Base-by-base conservation (phyloP, 2,329 filamentous ascomycete genomes). In the Fusarium brachygibbosum region DNA sequence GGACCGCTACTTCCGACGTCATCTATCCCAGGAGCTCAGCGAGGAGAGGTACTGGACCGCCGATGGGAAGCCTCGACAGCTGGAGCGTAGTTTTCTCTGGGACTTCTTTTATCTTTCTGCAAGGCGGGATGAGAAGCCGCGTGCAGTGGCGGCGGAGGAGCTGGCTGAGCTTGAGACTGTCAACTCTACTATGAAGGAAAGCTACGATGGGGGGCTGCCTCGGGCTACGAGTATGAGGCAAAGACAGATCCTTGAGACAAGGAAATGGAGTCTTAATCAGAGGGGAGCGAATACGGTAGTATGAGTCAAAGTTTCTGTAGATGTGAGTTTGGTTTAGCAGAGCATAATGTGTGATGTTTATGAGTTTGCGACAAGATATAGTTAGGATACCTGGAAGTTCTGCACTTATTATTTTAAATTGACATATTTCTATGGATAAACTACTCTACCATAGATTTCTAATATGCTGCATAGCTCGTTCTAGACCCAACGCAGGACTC, bases 11-110 rank as follows among this genome's bases (percentile, higher is more conserved):
- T 84, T 84, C 71, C 76, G 82, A 1, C 77, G 80, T 5, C 82
- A 83, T 62, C 75, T 84, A 11, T 82, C 80, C 63, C 77, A 78
- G 60, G 82, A 84, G 57, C 78, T 84, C n/a, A 83, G 81, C 65
- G 81, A 83, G 74, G 81, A 84, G 76, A 76, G 81, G 12, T 84
- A 82, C 77, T 84, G 82, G 82, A 84, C 82, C 2, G 76, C 79
- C 11, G 81, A 83, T 52, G 80, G 82, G 12, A 79, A 76, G 58
- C 82, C 82, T 42, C 76, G 82, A 12, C 73, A 78, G 31, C 75
- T 84, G 11, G 80, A 83, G 69, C 78, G 80, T 10, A 79, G 78
- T 14, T 84, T 83, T 63, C 58, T 78, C 49, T 77, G 82, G 66
- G 82, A 84, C 63, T 83, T 84, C 68, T 81, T 84, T 56, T 79